Evolutionary conservation across 1,284 basidiomycete genomes (phyloP).

Genomic region (Gastroboletus turbinatus): DNA sequence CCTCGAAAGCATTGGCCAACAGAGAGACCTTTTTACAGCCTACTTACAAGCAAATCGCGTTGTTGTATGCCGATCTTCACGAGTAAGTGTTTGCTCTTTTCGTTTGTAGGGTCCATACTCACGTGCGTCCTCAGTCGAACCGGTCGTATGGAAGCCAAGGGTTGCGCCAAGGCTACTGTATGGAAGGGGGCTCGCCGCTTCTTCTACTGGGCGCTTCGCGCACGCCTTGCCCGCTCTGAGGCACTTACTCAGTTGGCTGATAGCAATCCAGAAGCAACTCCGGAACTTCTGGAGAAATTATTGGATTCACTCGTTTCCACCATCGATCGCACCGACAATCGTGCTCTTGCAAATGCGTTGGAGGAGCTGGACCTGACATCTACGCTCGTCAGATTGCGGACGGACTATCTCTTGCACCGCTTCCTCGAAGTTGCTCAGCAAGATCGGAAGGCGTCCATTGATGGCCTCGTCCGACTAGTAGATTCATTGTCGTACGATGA

Average conservation of each 20-base stretch:
- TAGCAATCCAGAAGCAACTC: constrained; percentile 60
- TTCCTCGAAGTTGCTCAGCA: constrained; percentile 64
- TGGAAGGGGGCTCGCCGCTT: constrained; percentile 90
- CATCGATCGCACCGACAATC: constrained; percentile 51
- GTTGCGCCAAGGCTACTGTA: constrained; percentile 78
- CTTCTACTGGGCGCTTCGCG: constrained; percentile 96
- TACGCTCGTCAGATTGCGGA: constrained; percentile 59
- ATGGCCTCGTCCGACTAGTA: constrained; percentile 63
- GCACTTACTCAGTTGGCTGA: constrained; percentile 59
- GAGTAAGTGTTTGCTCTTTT: constrained; percentile 57
- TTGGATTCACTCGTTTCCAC: constrained; percentile 59
- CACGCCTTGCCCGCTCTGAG: constrained; percentile 66
- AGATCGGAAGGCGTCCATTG: constrained; percentile 69
- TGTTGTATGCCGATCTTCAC: constrained; percentile 96
- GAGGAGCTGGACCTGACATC: constrained; percentile 66
- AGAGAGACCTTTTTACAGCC: constrained; percentile 86
- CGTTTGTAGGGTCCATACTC: constrained; percentile 5
- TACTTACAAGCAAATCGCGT: constrained; percentile 91
- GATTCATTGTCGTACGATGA: constrained; percentile 76
- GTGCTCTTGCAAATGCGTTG: constrained; percentile 56
- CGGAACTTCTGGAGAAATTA: constrained; percentile 59
- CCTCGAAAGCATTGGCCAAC: constrained; percentile 66
- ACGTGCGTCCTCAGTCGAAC: constrained; percentile 61
- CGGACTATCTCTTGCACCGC: constrained; percentile 61
- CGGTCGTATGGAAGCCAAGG: constrained; percentile 98